These are phyloP conservation scores for Penicillium paneum DNA, from an alignment of 2,329 filamentous ascomycete species.

Conservation along the genomic window DNA sequence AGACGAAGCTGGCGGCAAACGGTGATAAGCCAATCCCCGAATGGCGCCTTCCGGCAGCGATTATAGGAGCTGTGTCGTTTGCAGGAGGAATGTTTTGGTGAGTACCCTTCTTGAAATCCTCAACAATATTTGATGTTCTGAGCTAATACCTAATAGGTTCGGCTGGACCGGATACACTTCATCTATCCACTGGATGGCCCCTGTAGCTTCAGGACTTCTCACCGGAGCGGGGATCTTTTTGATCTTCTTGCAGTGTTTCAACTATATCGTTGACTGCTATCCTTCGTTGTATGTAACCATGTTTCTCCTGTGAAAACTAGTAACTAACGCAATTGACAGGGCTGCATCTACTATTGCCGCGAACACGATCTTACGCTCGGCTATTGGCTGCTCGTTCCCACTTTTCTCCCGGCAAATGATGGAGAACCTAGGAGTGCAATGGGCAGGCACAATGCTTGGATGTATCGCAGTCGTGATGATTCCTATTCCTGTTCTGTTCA, in stretches of 20 bases:
- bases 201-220: slow-evolving; percentile 46
- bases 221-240: slow-evolving; percentile 56
- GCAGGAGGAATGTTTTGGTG: slow-evolving; percentile 67
- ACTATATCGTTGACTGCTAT: slow-evolving; percentile 60
- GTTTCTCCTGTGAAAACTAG: background rate
- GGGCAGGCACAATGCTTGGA: slow-evolving; percentile 8
- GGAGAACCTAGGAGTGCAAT: slow-evolving; percentile 7
- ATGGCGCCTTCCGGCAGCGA: slow-evolving; percentile 54
- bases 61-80: slow-evolving; percentile 51
- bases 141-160: slow-evolving; percentile 40
- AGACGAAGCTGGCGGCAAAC: slow-evolving; percentile 65
- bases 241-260: slow-evolving; percentile 56
- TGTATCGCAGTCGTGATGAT: slow-evolving; percentile 7
- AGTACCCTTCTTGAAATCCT: background rate
- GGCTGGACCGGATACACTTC: slow-evolving; percentile 64
- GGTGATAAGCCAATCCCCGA: slow-evolving; percentile 56
- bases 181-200: slow-evolving; percentile 41
- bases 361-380: slow-evolving; percentile 7
- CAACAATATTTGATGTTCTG: background rate
- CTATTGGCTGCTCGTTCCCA: slow-evolving; percentile 8
- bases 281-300: slow-evolving; percentile 45
- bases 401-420: slow-evolving; percentile 10
- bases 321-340: background rate
- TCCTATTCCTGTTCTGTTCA: slow-evolving; percentile 9
- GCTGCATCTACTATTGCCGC: slow-evolving; percentile 10